These are phyloP conservation scores for Beauveria medogensis DNA, from an alignment of 2,329 filamentous ascomycete species.

Conservation along the genomic window DNA sequence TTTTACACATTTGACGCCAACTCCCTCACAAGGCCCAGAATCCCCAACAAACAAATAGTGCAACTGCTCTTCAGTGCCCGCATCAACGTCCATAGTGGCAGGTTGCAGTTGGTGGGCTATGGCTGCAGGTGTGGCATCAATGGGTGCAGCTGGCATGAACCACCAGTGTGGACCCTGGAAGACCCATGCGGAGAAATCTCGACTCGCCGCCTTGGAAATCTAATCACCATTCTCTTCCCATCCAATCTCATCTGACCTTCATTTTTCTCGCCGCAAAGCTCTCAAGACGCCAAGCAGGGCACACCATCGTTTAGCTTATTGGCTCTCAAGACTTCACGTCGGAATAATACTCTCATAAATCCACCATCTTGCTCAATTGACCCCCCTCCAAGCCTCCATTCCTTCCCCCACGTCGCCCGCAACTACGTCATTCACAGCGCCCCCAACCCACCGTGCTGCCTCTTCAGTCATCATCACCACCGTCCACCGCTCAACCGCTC, in stretches of 20 bases:
- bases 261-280: not conserved
- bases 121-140: too few relatives aligned
- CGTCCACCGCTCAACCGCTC: not conserved
- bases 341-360: not conserved
- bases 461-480: not conserved
- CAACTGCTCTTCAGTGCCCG: not conserved
- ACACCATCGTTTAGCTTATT: too few relatives aligned
- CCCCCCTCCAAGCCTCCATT: too few relatives aligned
- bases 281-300: not conserved
- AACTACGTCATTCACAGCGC: slow-evolving; percentile 1
- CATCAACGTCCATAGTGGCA: not conserved
- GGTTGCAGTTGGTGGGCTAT: too few relatives aligned
- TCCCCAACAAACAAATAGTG: too few relatives aligned
- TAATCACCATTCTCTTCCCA: not conserved
- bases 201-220: not conserved
- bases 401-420: not conserved
- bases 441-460: not conserved
- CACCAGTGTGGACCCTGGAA: not conserved
- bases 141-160: too few relatives aligned
- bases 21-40: too few relatives aligned
- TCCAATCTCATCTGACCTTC: not conserved
- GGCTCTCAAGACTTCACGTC: too few relatives aligned
- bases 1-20: not conserved
- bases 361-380: not conserved
- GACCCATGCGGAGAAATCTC: not conserved